Evolutionary conservation across 805 yeast species (phyloP), one percentile per base, ranked within the genome.

Genomic region (Debaryomyces prosopidis): DNA sequence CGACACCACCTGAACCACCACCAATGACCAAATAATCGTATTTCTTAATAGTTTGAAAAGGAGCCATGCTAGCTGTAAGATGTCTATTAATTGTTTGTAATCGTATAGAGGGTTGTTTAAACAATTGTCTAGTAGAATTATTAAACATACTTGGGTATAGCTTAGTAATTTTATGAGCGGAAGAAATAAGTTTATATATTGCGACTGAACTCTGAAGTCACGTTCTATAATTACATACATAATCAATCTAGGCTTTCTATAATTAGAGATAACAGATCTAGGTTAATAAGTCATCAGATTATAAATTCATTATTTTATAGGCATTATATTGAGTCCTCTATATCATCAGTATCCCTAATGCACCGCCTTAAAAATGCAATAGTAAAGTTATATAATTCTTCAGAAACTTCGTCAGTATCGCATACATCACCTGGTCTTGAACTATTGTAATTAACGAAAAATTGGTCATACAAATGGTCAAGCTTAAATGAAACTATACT

Each of bases 1-100:
- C 97, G 37, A 94, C 97, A 55, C 99, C 99, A 39, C 98, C 99
- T 31, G 97, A 89, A 11, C 99, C 99, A 47, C 99, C 99, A 42
- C 99, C 99, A 54, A 94, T 94, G 47, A 94, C 99, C 42, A 94
- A 73, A 64, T 88, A 92, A 60, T 94, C 90, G 76, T 83, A 94
- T 64, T 89, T 92, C 41, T 71, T 62, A 20, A 62, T 41, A 19
- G 62, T 45, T n/a, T 48, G 41, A 62, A 74, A 57, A 23, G 85
- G 82, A 34, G 88, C 81, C 89, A 85, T 84, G 15, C 54, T 33
- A 15, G 48, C 35, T 9, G 57, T 45, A 31, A 70, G 50, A 35
- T 69, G 73, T 53, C 70, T 59, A 42, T 54, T 52, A 39, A 71
- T 53, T 18, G 59, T 32, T 31, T 46, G 41, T 46, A 65, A 52